Evolutionary conservation across 2,329 filamentous ascomycete species (phyloP), one percentile per base, ranked within the genome.

Genomic region (Xylaria sp.): DNA sequence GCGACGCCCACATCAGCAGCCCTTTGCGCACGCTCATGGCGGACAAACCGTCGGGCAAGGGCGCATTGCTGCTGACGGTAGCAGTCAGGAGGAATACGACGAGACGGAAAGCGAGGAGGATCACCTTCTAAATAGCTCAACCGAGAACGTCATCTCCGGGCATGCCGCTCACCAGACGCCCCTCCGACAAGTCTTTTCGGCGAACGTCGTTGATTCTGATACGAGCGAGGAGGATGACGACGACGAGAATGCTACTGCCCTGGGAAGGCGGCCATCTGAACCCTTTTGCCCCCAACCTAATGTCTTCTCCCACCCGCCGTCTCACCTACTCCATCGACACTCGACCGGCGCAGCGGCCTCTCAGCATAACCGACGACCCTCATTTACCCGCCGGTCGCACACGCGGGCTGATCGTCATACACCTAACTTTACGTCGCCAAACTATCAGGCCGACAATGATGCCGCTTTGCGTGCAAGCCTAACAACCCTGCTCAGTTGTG

Each of bases 401-500:
- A 81, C 82, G 10, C 81, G 85, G 54, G 76, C 82, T 48, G 81
- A 84, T 71, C 88, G 81, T 52, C 80, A 78, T 52, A 77, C 83
- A 62, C 81, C 86, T 71, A 92, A 90, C 79, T 89, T 92, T 78
- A 88, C 93, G 78, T 91, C 91, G 0, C 91, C 93, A 1, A 88
- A 89, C 3, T 89, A 93, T 75, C 93, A 94, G 74, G 91, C 93
- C 57, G 94, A 98, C 75, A 94, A 98, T 75, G 96, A 99, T 75
- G 96, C 94, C 36, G 96, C 94, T 1, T 86, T 99, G 12, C 91
- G 96, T 41, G 94, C 96, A 23, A 97, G 94, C 58, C 86, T 99
- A n/a, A 97, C 94, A 0, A 98, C 96, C 0, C 86, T 99, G 13
- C 88, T 99, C 13, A 98, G 95, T n/a, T 97, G 94, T 76, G 95